A percentile compares a stretch with the other conserved stretches of the same genome.
Conservation (phyloP, 2,329 filamentous ascomycete species). For the Cadophora sp. region DNA sequence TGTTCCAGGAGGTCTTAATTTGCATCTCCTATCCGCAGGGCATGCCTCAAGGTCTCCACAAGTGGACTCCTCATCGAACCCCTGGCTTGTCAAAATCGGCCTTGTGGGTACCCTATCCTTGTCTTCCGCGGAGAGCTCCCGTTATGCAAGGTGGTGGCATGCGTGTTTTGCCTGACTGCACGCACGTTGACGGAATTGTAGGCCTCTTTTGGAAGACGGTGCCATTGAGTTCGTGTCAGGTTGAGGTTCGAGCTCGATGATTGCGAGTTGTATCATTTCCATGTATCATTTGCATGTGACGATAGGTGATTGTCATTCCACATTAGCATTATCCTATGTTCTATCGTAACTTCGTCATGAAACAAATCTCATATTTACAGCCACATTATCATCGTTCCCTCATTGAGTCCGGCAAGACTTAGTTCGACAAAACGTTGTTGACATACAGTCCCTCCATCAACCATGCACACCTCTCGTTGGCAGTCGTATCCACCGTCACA, state of each 20-base stretch:
- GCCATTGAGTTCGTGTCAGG: background rate
- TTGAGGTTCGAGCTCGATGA: background rate
- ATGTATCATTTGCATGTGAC: background rate
- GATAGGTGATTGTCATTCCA: too few relatives aligned
- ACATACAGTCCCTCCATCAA: constrained; percentile 17
- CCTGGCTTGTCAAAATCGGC: background rate
- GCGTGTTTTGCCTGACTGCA: background rate
- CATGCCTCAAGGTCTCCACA: background rate
- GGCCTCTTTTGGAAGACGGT: background rate
- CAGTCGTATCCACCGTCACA: constrained; percentile 35
- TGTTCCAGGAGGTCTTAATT: background rate
- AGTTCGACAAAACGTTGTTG: background rate
- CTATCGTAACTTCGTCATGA: background rate
- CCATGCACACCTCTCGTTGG: constrained; percentile 44
- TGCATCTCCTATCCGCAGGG: background rate
- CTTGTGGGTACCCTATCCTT: background rate
- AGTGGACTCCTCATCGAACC: background rate
- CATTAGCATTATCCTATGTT: background rate
- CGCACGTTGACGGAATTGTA: background rate
- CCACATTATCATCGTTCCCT: background rate
- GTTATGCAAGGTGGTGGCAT: background rate
- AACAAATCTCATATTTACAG: background rate
- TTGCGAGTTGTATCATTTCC: background rate
- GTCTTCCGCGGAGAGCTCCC: background rate
- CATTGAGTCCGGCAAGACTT: too few relatives aligned